Evolutionary conservation across 1,139 yeast genomes (phyloP), one percentile per base, ranked within the genome.

Genomic region (Debaryomycetaceae sp.): DNA sequence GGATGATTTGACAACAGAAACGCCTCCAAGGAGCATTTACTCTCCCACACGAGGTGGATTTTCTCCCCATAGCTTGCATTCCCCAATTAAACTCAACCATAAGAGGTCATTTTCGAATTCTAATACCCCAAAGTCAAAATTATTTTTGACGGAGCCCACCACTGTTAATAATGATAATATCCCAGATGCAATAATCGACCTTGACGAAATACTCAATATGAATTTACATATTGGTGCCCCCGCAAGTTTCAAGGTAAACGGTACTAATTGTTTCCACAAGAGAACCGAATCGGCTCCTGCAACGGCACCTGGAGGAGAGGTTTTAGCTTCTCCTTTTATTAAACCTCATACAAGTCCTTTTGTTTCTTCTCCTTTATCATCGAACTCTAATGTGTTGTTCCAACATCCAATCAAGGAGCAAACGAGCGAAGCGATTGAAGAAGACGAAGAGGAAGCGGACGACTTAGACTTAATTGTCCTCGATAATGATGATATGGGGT

Each of bases 171-270:
- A 52, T 35, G 64, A 66, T 30, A 71, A 72, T 34, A 68, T 78
- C 3, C 86, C 86, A 0, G 82, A 79, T 48, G 83, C 85, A 3
- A 70, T 79, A 26, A 81, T 81, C 31, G 84, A 81, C 51, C 61
- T 81, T 41, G 86, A 81, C 51, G 79, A 78, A 41, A 81, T 81
- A 11, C 60, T 77, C 14, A 73, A 72, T 43, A 67, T 71, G 6
- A 65, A 63, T 48, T 46, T 63, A 37, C 68, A 67, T 41, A 59
- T 63, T 17, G 63, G 65, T 6, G 17, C 28, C 17, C 32, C 38
- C 34, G 29, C 19, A 39, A 34, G 31, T 22, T 16, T 11, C 19
- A 15, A 24, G 8, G 13, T 7, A 7, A n/a, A 13, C 13, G 17
- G 3, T 3, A 30, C 7, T 30, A 30, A 13, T n/a, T 9, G 28